These are phyloP conservation scores for Cetradonia linearis DNA, from an alignment of 495 filamentous ascomycete species.

Conservation along the genomic window DNA sequence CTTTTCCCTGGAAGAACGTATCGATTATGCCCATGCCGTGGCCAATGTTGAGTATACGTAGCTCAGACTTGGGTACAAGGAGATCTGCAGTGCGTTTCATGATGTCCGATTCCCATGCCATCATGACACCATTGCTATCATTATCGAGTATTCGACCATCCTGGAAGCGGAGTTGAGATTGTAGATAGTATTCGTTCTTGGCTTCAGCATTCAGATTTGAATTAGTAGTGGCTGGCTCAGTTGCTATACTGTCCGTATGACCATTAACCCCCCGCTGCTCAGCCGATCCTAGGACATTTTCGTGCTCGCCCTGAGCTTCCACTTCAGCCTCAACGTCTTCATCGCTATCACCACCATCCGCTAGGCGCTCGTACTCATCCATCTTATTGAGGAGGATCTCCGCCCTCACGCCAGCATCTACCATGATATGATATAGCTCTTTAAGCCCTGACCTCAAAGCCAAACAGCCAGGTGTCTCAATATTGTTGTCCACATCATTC, in stretches of 20 bases:
- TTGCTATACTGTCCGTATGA: slow-evolving; percentile 11
- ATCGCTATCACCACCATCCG: slow-evolving; percentile 51
- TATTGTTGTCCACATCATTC: slow-evolving; percentile 81
- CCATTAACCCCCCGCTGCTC: slow-evolving; percentile 12
- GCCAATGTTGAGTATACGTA: slow-evolving; percentile 79
- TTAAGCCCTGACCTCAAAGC: slow-evolving; percentile 58
- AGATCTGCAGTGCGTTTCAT: slow-evolving; percentile 69
- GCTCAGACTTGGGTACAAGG: slow-evolving; percentile 47
- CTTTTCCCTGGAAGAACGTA: slow-evolving; percentile 59
- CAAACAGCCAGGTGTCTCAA: slow-evolving; percentile 88
- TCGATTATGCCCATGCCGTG: slow-evolving; percentile 98
- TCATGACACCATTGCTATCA: slow-evolving; percentile 86
- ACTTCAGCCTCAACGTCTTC: slow-evolving; percentile 25
- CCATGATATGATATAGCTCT: slow-evolving; percentile 74
- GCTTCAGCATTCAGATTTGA: slow-evolving; percentile 34
- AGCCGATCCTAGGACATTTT: slow-evolving; percentile 23
- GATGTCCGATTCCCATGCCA: slow-evolving; percentile 89
- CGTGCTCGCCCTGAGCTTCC: slow-evolving; percentile 26
- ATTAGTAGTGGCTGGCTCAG: slow-evolving; percentile 26
- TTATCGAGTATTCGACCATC: slow-evolving; percentile 68
- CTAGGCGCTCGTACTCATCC: slow-evolving; percentile 67
- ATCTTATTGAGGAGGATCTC: slow-evolving; percentile 72
- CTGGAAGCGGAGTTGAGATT: slow-evolving; percentile 64
- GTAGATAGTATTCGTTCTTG: slow-evolving; percentile 62
- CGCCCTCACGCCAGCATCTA: slow-evolving; percentile 84